Evolutionary conservation across 495 filamentous ascomycete genomes (phyloP), one percentile per base, ranked within the genome.

Genomic region (Aspergillus saccharolyticus): DNA sequence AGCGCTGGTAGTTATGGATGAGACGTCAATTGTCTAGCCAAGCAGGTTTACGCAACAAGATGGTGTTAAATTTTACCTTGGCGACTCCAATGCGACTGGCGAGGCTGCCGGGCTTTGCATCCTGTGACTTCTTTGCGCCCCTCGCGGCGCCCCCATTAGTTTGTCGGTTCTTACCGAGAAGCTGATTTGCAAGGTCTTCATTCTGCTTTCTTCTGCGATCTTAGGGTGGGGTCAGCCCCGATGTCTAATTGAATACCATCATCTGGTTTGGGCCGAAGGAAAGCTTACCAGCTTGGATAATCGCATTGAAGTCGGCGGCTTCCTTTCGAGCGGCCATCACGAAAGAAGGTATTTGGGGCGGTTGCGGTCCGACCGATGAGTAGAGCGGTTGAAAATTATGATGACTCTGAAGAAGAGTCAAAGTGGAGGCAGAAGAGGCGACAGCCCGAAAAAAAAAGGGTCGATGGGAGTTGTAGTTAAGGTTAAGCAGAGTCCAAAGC

Each of bases 21-120:
- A 43, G 39, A 18, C 10, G 33, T 48, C 44, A 61, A 50, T 4
- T 3, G 22, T 30, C 3, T 42, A 52, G 9, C 15, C 33, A 45
- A 52, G 21, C 20, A 8, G 14, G 20, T 25, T 24, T 42, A 25
- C 10, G 25, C 22, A 16, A 18, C 42, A 43, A 24, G 3, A 24
- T 42, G 61, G 33, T 28, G 25, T 44, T 24, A 54, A 15, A 6
- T 6, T 39, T 55, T 73, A 89, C 87, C 83, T 91, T 90, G 44
- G 81, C 79, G 20, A 89, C 77, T 46, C 85, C 87, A n/a, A 86
- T 83, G 68, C 90, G 80, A 66, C 88, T 90, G 56, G 90, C 87
- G 39, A 94, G 78, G 52, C 78, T 84, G 14, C 66, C 70, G 5
- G 72, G 67, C 53, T 83, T 79, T 49, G 80, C 78, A 50, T 62